Evolutionary conservation across 2,329 filamentous ascomycete species (phyloP).

Genomic region (Ophiostoma quercus): DNA sequence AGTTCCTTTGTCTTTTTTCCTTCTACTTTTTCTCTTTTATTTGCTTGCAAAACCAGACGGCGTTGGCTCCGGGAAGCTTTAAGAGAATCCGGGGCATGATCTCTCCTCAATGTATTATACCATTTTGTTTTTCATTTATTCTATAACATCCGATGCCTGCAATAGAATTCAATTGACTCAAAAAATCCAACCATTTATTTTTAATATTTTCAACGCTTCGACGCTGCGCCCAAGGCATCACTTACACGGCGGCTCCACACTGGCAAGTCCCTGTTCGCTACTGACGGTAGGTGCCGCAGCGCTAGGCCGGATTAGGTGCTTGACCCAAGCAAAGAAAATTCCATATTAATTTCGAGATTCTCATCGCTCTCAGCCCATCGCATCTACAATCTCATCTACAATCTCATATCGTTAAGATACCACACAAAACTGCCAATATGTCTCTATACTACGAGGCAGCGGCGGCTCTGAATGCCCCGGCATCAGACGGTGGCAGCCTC

Average conservation of each 20-base stretch:
- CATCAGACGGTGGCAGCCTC: constrained; percentile 70
- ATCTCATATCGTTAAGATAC: neutral
- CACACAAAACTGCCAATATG: constrained; percentile 52
- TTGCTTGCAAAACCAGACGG: neutral
- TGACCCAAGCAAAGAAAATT: constrained; percentile 2
- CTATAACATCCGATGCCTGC: neutral
- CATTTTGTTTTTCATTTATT: neutral
- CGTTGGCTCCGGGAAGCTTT: neutral
- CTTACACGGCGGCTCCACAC: constrained; percentile 12
- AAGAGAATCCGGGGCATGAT: neutral
- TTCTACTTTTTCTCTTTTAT: neutral
- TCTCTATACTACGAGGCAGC: constrained; percentile 93
- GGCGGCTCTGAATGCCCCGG: constrained; percentile 59
- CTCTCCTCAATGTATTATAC: constrained; percentile 8
- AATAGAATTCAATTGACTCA: neutral
- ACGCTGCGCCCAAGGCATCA: neutral
- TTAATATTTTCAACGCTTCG: neutral
- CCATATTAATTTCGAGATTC: neutral
- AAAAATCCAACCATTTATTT: neutral
- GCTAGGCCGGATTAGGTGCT: neutral
- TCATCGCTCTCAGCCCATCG: neutral
- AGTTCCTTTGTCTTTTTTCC: neutral
- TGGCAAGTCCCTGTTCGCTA: neutral
- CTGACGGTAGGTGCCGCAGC: neutral
- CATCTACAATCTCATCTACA: neutral